These are phyloP conservation scores for Eucalyptus marginata DNA, from an alignment of 345 rosid genomes.

Conservation along the genomic window DNA sequence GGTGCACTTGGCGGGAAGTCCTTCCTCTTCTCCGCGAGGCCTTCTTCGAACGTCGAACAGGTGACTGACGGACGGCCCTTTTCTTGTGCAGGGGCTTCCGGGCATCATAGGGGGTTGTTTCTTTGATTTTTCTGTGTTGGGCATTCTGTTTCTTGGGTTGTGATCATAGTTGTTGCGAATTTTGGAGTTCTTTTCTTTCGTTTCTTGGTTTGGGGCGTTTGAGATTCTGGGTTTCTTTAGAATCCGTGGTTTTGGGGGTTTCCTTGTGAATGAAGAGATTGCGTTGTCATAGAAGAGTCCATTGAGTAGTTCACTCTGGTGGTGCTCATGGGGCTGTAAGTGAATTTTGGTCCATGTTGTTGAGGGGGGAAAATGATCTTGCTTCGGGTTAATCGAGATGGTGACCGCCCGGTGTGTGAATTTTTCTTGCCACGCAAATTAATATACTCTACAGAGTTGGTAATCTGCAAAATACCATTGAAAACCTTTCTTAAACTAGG, in stretches of 20 bases:
- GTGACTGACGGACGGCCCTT: constrained; percentile 7
- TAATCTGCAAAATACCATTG: neutral
- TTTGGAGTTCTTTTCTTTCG: neutral
- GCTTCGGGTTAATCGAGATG: neutral
- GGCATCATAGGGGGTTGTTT: neutral
- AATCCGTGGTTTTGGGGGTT: neutral
- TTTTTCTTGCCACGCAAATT: neutral
- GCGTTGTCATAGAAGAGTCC: neutral
- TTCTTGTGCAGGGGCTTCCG: neutral
- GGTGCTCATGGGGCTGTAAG: neutral
- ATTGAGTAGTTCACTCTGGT: neutral
- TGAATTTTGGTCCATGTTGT: neutral
- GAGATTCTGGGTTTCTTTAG: neutral
- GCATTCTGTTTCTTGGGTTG: neutral
- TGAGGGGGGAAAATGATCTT: neutral
- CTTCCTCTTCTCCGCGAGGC: constrained; percentile 66
- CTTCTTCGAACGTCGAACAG: constrained; percentile 46
- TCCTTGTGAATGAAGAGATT: neutral
- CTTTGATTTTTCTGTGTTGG: neutral
- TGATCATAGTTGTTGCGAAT: neutral
- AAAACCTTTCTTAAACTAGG: neutral
- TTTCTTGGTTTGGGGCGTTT: neutral
- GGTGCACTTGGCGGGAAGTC: constrained; percentile 20
- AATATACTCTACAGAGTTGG: neutral
- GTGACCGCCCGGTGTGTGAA: neutral